Evolutionary conservation across 345 rosid species (phyloP).

Genomic region (Punica granatum): DNA sequence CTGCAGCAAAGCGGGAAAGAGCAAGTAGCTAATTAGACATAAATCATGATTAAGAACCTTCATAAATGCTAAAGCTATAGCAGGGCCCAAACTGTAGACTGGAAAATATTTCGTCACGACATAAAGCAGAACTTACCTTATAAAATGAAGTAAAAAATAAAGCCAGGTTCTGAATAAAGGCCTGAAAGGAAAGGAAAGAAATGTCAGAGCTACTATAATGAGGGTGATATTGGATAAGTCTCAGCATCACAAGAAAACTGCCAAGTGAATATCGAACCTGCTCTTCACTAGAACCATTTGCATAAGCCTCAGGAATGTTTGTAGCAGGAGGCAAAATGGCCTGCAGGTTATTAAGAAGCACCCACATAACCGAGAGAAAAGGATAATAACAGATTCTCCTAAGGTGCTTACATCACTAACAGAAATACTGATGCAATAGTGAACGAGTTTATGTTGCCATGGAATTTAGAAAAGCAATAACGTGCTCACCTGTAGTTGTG

Average conservation of each 20-base stretch:
- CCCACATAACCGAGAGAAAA: neutral
- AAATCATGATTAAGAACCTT: neutral
- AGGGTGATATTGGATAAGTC: neutral
- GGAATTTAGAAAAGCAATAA: neutral
- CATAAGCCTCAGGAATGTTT: constrained; percentile 89
- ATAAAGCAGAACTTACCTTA: constrained; percentile 45
- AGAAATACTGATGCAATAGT: neutral
- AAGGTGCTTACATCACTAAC: neutral
- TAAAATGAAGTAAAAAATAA: constrained; percentile 92
- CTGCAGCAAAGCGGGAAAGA: constrained; percentile 31
- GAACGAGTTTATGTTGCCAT: neutral
- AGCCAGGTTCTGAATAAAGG: constrained; percentile 97
- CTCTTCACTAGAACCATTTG: constrained; percentile 76
- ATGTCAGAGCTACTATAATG: neutral
- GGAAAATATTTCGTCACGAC: neutral
- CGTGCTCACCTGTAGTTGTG: constrained; percentile 67
- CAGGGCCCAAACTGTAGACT: neutral
- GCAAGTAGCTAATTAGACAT: neutral
- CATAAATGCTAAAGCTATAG: neutral
- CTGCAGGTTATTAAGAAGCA: constrained; percentile 25
- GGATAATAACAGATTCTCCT: neutral
- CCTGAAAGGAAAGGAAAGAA: constrained; percentile 34
- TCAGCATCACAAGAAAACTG: neutral
- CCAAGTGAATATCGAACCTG: constrained; percentile 39
- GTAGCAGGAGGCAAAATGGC: constrained; percentile 68